Base-by-base conservation (phyloP, 371 early-diverging fungal species). In the Circinella umbellata region DNA sequence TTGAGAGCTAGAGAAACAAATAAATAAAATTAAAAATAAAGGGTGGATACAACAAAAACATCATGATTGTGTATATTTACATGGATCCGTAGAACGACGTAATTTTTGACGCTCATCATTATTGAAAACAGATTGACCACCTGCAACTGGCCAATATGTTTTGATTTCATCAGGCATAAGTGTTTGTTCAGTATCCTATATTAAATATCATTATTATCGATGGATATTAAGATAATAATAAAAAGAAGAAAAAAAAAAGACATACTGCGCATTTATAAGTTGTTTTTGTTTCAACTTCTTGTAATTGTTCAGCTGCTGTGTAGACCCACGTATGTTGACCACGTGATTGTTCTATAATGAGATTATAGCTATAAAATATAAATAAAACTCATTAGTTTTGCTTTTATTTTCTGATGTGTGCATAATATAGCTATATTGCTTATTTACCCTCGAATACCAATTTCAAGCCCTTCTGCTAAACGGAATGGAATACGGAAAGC, bases 91-190 rank as follows among this genome's bases (percentile, higher is more conserved):
- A 61, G 88, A 71, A 4, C 66, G 69, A 20, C 80, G 78, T 7
- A 91, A 76, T 49, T 80, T 61, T 1, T 69, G 61, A 10, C 89
- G 59, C 53, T 92, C 92, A 4, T 88, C 86, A 34, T 83, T 85
- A 0, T 89, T 80, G 69, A 92, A 91, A 3, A 90, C 74, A 18
- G 84, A 76, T 62, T 83, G 83, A 66, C 83, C 79, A 0, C 87
- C 91, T 38, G 91, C 93, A 73, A 84, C 87, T 10, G 61, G 51
- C 76, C 78, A 91, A 47, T 72, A 81, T 37, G 76, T 80, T 67
- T 89, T 86, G 73, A 91, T 79, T 67, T 93, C 91, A 0, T 76
- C 72, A 4, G 82, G 74, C 35, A 78, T 63, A 11, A 92, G 74
- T 14, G 72, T 76, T 66, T 90, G 83, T 0, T 81, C 63, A 8